Conservation (phyloP, 495 filamentous ascomycete genomes). For the Melanomma pulvis-pyrius region DNA sequence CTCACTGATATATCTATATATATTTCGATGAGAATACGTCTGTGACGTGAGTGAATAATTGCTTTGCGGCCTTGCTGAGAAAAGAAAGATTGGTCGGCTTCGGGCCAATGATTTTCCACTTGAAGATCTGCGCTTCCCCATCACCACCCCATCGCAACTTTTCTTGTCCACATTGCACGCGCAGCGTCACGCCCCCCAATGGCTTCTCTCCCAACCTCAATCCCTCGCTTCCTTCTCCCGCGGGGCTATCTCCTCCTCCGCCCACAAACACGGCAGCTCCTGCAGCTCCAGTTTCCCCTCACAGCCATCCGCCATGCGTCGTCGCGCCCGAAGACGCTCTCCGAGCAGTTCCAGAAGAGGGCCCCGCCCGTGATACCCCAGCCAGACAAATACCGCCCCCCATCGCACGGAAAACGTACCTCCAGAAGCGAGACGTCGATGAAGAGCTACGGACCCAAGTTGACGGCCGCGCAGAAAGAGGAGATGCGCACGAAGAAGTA, state of each 20-base stretch:
- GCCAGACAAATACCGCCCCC: conserved; percentile 80
- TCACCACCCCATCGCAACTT: conserved; percentile 7
- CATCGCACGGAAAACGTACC: conserved; percentile 73
- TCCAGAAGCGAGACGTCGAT: conserved; percentile 50
- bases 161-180: background rate
- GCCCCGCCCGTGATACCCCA: conserved; percentile 66
- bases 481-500: conserved; percentile 69
- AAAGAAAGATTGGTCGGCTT: background rate
- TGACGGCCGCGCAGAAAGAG: conserved; percentile 58
- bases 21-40: background rate
- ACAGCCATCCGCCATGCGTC: conserved; percentile 30
- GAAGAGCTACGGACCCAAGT: conserved; percentile 62
- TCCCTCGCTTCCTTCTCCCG: conserved; percentile 36
- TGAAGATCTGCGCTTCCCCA: background rate
- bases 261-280: too few species aligned
- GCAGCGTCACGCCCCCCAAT: conserved; percentile 9
- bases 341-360: conserved; percentile 43
- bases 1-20: conserved; percentile 1
- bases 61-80: too few species aligned
- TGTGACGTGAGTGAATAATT: background rate
- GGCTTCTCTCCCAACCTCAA: conserved; percentile 23
- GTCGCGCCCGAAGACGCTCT: conserved; percentile 4
- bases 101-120: conserved; percentile 7
- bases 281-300: background rate
- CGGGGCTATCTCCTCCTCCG: conserved; percentile 25